phyloP scores from a whole-genome alignment of 805 yeast species.

The Candida krabiensis region DNA sequence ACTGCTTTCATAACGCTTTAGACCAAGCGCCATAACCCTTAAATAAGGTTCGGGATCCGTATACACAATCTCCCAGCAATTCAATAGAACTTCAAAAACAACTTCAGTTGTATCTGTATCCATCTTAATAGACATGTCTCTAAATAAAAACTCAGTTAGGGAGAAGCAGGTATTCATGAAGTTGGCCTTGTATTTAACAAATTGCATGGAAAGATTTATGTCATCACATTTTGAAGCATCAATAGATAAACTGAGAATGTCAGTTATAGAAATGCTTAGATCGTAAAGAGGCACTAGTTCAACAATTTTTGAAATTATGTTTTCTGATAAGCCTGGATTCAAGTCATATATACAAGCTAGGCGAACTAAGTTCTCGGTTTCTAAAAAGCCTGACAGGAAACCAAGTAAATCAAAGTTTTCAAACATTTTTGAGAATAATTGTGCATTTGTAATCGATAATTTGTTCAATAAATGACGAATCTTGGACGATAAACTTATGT shows the following conservation, averaged over 20 bases:
- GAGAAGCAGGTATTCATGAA: slow-evolving; percentile 24
- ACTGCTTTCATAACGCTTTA: slow-evolving; percentile 8
- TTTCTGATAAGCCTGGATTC: slow-evolving; percentile 2
- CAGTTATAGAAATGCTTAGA: slow-evolving; percentile 23
- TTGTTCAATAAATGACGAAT: slow-evolving; percentile 24
- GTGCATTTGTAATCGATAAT: slow-evolving; percentile 24
- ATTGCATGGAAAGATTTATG: slow-evolving; percentile 30
- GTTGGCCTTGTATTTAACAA: slow-evolving; percentile 25
- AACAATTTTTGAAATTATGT: slow-evolving; percentile 10
- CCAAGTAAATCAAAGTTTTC: slow-evolving; percentile 10
- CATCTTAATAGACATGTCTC: slow-evolving; percentile 8
- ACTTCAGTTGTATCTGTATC: slow-evolving; percentile 20
- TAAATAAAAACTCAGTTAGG: slow-evolving; percentile 12
- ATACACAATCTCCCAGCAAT: slow-evolving; percentile 22
- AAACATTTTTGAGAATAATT: slow-evolving; percentile 23
- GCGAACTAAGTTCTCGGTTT: slow-evolving; percentile 30
- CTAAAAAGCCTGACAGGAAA: slow-evolving; percentile 17
- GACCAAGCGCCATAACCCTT: slow-evolving; percentile 15
- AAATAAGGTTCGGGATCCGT: slow-evolving; percentile 11
- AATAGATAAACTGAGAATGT: slow-evolving; percentile 19
- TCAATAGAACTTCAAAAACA: slow-evolving; percentile 24
- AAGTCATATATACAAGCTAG: slow-evolving; percentile 21
- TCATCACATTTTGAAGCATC: slow-evolving; percentile 30
- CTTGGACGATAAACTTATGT: slow-evolving; percentile 19
- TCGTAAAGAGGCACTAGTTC: slow-evolving; percentile 21